Percentiles rank a stretch among this genome's conserved stretches.
phyloP scores from a whole-genome alignment of 2,329 filamentous ascomycete genomes.

The Neoscytalidium dimidiatum region DNA sequence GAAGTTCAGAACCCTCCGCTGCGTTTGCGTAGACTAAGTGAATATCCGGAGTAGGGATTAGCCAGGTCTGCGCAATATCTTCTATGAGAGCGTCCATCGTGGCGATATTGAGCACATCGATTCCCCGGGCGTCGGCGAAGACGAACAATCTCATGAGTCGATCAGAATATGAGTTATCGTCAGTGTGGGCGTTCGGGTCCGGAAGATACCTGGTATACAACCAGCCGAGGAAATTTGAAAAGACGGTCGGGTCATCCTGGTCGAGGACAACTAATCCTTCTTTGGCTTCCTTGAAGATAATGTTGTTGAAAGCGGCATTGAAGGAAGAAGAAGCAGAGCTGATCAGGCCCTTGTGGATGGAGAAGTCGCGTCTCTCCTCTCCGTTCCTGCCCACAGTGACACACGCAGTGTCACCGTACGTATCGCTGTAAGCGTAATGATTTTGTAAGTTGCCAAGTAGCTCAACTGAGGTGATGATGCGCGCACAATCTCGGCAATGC shows the following conservation, averaged over 20 bases:
- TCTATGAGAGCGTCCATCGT: background rate
- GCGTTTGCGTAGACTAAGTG: background rate
- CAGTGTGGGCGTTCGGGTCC: too few relatives aligned
- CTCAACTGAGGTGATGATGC: too few relatives aligned
- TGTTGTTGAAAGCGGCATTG: conserved; percentile 24
- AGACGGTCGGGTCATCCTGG: background rate
- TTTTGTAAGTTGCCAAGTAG: background rate
- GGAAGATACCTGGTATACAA: background rate
- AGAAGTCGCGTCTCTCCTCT: conserved; percentile 22
- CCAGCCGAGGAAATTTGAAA: background rate
- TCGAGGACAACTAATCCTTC: background rate
- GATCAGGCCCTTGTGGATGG: conserved; percentile 28
- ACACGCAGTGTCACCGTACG: conserved; percentile 16
- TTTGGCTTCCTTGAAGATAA: conserved; percentile 23
- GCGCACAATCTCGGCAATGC: too few relatives aligned
- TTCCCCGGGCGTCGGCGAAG: background rate
- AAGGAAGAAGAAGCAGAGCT: conserved; percentile 27
- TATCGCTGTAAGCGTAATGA: background rate
- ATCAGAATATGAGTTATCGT: background rate
- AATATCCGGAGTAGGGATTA: background rate
- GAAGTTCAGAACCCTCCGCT: background rate
- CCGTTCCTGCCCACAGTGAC: conserved; percentile 25
- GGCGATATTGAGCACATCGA: background rate
- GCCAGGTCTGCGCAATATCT: background rate
- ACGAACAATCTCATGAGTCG: background rate